Evolutionary conservation across 257 asterid species (phyloP).

Genomic region (Solanum ossicruentum): DNA sequence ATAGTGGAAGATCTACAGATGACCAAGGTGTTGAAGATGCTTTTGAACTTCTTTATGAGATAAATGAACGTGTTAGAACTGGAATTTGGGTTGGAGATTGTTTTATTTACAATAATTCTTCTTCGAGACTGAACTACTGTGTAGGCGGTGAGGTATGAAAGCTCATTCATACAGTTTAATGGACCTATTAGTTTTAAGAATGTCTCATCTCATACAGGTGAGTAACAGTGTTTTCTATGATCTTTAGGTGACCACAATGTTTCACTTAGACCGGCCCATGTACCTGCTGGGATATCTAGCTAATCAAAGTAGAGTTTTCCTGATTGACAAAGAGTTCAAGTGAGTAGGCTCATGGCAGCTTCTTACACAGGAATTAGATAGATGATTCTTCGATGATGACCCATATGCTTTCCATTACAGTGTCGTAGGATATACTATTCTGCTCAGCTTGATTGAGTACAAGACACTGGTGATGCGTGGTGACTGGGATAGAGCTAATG

Average conservation of each 20-base stretch:
- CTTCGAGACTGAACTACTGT: conserved; percentile 96
- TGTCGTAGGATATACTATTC: conserved; percentile 75
- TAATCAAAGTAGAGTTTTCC: conserved; percentile 79
- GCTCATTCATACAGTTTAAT: background rate
- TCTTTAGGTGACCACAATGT: conserved; percentile 87
- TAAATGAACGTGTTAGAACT: conserved; percentile 92
- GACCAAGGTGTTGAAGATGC: conserved; percentile 99
- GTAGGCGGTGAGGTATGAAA: conserved; percentile 91
- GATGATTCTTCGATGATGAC: background rate
- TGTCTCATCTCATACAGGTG: background rate
- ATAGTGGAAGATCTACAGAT: conserved; percentile 78
- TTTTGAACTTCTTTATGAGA: conserved; percentile 87
- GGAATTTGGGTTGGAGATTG: conserved; percentile 99
- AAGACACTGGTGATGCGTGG: conserved; percentile 97
- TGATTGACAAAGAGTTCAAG: conserved; percentile 95
- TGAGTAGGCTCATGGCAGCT: conserved; percentile 26
- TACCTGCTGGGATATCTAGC: conserved; percentile 96
- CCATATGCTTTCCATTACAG: conserved; percentile 27
- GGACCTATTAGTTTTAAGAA: background rate
- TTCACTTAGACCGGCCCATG: conserved; percentile 95
- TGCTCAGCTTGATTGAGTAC: conserved; percentile 89
- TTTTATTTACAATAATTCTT: conserved; percentile 85
- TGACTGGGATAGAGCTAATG: conserved; percentile 81
- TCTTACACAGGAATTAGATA: background rate
- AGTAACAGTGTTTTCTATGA: background rate